These are phyloP conservation scores for Penicillium nucicola DNA, from an alignment of 495 filamentous ascomycete species.

Conservation along the genomic window DNA sequence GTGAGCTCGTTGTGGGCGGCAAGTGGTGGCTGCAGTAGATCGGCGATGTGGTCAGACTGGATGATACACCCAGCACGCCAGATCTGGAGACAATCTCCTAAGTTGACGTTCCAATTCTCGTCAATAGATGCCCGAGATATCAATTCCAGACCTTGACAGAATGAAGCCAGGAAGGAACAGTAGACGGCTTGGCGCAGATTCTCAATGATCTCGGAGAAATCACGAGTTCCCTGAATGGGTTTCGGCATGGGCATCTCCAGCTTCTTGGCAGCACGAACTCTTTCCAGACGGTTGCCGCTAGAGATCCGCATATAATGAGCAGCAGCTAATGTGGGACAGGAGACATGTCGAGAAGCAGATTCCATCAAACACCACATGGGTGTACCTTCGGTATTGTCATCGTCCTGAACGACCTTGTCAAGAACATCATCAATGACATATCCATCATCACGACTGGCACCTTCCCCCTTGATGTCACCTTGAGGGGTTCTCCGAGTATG, in stretches of 20 bases:
- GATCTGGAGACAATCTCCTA: slow-evolving; percentile 58
- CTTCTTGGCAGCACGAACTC: slow-evolving; percentile 45
- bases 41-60: slow-evolving; percentile 62
- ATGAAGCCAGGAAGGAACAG: slow-evolving; percentile 58
- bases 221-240: slow-evolving; percentile 36
- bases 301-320: slow-evolving; percentile 66
- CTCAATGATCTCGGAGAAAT: slow-evolving; percentile 53
- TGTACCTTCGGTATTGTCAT: slow-evolving; percentile 66
- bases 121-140: slow-evolving; percentile 59
- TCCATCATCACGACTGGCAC: slow-evolving; percentile 23
- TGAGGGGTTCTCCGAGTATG: slow-evolving; percentile 35
- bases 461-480: slow-evolving; percentile 43
- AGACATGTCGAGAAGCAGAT: slow-evolving; percentile 58
- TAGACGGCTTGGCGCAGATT: slow-evolving; percentile 60
- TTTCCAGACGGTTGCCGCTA: slow-evolving; percentile 57
- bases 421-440: slow-evolving; percentile 62
- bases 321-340: slow-evolving; percentile 60
- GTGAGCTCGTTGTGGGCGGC: slow-evolving; percentile 21
- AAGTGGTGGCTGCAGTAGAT: slow-evolving; percentile 51
- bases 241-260: slow-evolving; percentile 41
- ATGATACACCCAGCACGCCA: slow-evolving; percentile 78
- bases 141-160: slow-evolving; percentile 65
- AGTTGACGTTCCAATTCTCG: slow-evolving; percentile 62
- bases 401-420: slow-evolving; percentile 76
- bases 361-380: slow-evolving; percentile 64